Evolutionary conservation across 345 rosid genomes (phyloP).

Genomic region (Toxicodendron radicans): DNA sequence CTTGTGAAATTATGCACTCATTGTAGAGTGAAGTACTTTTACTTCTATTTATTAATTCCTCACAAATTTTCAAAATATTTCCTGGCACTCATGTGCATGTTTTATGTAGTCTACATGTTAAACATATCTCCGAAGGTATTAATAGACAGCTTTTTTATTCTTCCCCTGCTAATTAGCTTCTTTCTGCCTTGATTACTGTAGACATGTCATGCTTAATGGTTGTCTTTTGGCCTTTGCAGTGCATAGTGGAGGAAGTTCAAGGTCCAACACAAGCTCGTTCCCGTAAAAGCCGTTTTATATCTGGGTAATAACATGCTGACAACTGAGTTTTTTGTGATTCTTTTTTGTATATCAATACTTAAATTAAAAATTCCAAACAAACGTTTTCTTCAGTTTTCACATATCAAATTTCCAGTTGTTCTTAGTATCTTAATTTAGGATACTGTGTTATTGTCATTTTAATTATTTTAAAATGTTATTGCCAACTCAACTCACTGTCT

Average conservation of each 20-base stretch:
- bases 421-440: neutral
- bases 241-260: slow-evolving; percentile 98
- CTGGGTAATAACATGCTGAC: slow-evolving; percentile 61
- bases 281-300: slow-evolving; percentile 92
- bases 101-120: neutral
- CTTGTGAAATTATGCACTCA: neutral
- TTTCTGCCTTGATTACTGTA: slow-evolving; percentile 3
- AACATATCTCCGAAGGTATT: neutral
- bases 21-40: neutral
- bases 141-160: neutral
- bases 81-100: neutral
- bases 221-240: slow-evolving; percentile 43
- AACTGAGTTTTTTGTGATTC: neutral
- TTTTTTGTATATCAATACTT: neutral
- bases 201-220: slow-evolving; percentile 5
- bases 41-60: neutral
- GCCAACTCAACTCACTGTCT: neutral
- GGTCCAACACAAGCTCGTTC: slow-evolving; percentile 95
- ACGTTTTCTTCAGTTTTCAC: neutral
- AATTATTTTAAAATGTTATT: neutral
- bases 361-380: neutral
- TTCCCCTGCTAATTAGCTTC: neutral
- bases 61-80: slow-evolving; percentile 1
- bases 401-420: neutral
- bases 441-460: neutral